Base-by-base conservation (phyloP, 163 green algal species). In the Scenedesmus sp. region DNA sequence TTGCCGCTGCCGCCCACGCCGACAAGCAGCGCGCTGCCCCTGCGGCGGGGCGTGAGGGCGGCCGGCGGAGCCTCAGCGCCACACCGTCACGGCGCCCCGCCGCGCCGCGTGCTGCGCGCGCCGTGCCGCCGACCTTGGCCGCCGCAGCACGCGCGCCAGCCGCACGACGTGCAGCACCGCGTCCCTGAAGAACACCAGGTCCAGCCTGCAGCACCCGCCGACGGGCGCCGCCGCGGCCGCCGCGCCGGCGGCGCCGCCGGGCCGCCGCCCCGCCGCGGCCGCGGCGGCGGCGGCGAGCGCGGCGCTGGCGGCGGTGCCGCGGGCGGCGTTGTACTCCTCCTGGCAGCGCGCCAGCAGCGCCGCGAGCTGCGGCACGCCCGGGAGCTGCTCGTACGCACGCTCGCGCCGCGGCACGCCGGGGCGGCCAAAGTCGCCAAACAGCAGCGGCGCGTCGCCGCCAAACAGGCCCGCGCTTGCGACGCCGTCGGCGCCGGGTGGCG, bases 131-230 rank as follows among this genome's bases (percentile, higher is more conserved):
- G 47, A 85, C 76, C 86, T 75, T 3, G 91, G 91, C 83, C 95
- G 89, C 3, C 90, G 80, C 28, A 97, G 84, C 13, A 96, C 82
- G 34, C 92, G 80, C 4, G 86, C 81, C 20, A 95, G 87, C 34
- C 89, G 80, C 17, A 67, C 80, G 57, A 95, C 86, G 78, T 97
- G 92, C 79, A 92, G 60, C 29, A 95, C 83, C 3, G 93, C 92
- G 77, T 97, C 92, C 73, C 78, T 67, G 87, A 97, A 97, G 77
- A 97, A 94, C 36, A 97, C 92, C n/a, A 81, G 39, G 3, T 75
- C 15, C 50, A 73, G 57, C 17, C 28, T 22, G 47, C 58, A 13
- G 2, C 60, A 17, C 2, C 58, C 60, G 7, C 15, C 71, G 11
- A 33, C n/a, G 42, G 47, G 39, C 22, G 1, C 58, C 15, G 57